Evolutionary conservation across 108 stramenopile genomes (phyloP).

Genomic region (Licmophora abbreviata): DNA sequence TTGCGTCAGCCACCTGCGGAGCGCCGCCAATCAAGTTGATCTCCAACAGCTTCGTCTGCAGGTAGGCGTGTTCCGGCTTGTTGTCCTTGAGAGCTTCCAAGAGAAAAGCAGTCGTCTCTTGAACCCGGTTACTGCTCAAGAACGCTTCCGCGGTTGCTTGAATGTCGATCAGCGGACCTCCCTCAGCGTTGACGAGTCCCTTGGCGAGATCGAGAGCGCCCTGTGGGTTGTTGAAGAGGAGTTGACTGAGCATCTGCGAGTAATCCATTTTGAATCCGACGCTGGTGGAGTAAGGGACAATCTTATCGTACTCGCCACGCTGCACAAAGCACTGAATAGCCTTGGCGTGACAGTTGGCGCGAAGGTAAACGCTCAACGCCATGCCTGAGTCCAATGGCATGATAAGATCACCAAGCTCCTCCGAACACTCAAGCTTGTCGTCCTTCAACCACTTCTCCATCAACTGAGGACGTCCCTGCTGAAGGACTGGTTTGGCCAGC

Average conservation of each 20-base stretch:
- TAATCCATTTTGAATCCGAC: conserved; percentile 97
- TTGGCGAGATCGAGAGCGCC: conserved; percentile 97
- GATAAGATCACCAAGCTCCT: conserved; percentile 95
- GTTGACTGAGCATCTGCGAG: conserved; percentile 93
- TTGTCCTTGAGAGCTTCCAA: conserved; percentile 98
- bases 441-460: conserved; percentile 99
- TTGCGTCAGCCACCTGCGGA: conserved; percentile 99
- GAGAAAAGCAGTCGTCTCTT: conserved; percentile 97
- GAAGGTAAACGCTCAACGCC: conserved; percentile 95
- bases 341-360: conserved; percentile 94
- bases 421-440: conserved; percentile 91
- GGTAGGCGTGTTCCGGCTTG: conserved; percentile 96
- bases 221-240: conserved; percentile 94
- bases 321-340: conserved; percentile 98
- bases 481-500: conserved; percentile 94
- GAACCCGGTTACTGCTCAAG: conserved; percentile 91
- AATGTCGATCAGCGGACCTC: conserved; percentile 92
- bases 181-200: conserved; percentile 89
- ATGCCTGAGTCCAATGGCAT: conserved; percentile 91
- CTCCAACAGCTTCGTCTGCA: conserved; percentile 99
- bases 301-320: conserved; percentile 98
- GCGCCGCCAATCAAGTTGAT: conserved; percentile 99
- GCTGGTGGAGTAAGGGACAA: conserved; percentile 94
- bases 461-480: conserved; percentile 91
- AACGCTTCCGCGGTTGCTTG: conserved; percentile 97